These are phyloP conservation scores for Annona cherimola DNA, from an alignment of 164 flowering plant species.

Conservation along the genomic window DNA sequence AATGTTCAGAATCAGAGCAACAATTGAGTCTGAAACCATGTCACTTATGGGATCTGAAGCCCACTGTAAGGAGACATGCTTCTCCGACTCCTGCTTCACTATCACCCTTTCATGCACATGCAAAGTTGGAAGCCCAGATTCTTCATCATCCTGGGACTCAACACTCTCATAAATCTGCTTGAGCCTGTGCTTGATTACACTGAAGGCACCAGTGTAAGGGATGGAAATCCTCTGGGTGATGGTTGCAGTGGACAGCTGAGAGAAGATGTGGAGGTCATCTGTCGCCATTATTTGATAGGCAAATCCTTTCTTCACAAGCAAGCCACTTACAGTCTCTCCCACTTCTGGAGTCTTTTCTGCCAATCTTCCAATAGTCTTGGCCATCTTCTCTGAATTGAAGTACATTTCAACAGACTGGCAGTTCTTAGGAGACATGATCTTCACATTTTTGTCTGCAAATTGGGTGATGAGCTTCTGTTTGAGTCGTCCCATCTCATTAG, in stretches of 20 bases:
- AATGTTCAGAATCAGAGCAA: conserved; percentile 72
- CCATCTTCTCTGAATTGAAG: conserved; percentile 93
- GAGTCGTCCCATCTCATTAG: conserved; percentile 91
- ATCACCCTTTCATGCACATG: conserved; percentile 76
- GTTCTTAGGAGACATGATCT: conserved; percentile 80
- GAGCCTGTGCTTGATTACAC: conserved; percentile 70
- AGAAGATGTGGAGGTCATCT: conserved; percentile 88
- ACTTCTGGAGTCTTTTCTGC: conserved; percentile 82
- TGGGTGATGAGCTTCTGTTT: conserved; percentile 74
- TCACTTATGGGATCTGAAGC: conserved; percentile 88
- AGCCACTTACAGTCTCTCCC: conserved; percentile 81
- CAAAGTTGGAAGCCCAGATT: conserved; percentile 55
- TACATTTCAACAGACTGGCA: conserved; percentile 96
- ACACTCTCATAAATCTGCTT: conserved; percentile 85
- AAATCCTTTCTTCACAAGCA: conserved; percentile 90
- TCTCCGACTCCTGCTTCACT: conserved; percentile 82
- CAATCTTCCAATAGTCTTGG: conserved; percentile 79
- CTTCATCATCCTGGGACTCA: conserved; percentile 56
- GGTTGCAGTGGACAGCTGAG: conserved; percentile 77
- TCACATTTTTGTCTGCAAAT: conserved; percentile 70
- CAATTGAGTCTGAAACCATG: conserved; percentile 91
- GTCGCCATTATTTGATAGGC: conserved; percentile 94
- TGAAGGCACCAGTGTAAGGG: conserved; percentile 79
- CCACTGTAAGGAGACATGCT: conserved; percentile 82
- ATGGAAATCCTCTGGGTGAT: conserved; percentile 77